Base-by-base conservation (phyloP, 192 early-diverging fungal genomes). In the Coemansia pectinata region DNA sequence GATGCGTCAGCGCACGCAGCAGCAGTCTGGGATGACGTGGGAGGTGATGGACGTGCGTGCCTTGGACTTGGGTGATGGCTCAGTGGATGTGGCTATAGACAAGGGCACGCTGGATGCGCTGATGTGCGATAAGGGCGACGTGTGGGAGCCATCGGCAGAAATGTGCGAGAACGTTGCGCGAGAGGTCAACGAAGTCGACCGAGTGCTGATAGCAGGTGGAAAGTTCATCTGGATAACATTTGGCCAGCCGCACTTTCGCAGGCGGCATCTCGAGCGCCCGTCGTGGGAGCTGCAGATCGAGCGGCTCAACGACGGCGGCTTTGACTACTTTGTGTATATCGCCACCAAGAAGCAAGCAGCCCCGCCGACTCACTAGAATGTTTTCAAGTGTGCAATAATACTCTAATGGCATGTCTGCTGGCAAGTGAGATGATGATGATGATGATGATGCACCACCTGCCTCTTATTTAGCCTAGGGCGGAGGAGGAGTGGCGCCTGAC, bases 71-170 rank as follows among this genome's bases (percentile, higher is more conserved):
- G 85, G 78, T 6, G 79, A 85, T 21, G 70, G 65, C 14, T 82
- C 87, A 1, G 90, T 94, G 59, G 93, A 94, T 60, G 77, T 90
- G 59, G 91, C 89, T 0, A 86, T 96, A 36, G 95, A 96, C 83
- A 96, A 96, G 82, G 95, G 91, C 8, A 96, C 94, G 0, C 87
- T 96, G 89, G 95, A 96, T 69, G 93, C 95, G 15, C 87, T 96
- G 65, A 88, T 96, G 88, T 91, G 91, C 58, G 90, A 90, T 50
- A 80, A 90, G 66, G 91, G 92, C 62, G 94, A 96, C 69, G 91
- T 91, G 61, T 95, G 95, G 95, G 87, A 93, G 68, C 95, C 95
- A 33, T 85, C 87, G 36, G 80, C 83, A 40, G 92, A 94, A 60
- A 70, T 93, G 41, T 83, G 89, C 50, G 69, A 82, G 8, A 84